Conservation (phyloP, 805 yeast species). For the Diddensiella santjacobensis region DNA sequence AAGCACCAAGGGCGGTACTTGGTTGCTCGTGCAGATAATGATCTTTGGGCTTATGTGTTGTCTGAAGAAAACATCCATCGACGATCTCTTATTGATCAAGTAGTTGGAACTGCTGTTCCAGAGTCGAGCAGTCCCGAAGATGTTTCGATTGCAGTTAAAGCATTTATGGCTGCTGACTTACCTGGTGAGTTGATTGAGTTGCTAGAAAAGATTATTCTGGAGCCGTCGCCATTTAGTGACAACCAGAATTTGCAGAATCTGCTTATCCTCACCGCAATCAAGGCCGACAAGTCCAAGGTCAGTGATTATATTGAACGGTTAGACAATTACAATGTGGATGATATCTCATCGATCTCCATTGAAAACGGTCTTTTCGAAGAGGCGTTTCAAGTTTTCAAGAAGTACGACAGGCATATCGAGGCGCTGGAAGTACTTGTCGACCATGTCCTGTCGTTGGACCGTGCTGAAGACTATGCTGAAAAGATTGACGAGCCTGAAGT, state of each 20-base stretch:
- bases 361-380: constrained; percentile 88
- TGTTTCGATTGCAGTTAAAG: constrained; percentile 86
- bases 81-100: constrained; percentile 88
- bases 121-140: constrained; percentile 92
- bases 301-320: constrained; percentile 78
- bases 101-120: constrained; percentile 93
- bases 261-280: constrained; percentile 88
- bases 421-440: constrained; percentile 92
- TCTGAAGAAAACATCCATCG: constrained; percentile 75
- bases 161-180: constrained; percentile 92
- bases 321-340: constrained; percentile 87
- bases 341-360: constrained; percentile 87
- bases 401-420: constrained; percentile 67
- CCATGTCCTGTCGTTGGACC: constrained; percentile 87
- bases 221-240: constrained; percentile 95
- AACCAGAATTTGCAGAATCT: constrained; percentile 93
- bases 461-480: constrained; percentile 92
- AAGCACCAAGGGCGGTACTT: constrained; percentile 98
- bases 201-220: constrained; percentile 91
- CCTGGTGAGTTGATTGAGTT: constrained; percentile 92
- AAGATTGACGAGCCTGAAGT: constrained; percentile 78
- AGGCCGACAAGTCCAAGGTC: constrained; percentile 88
- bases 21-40: constrained; percentile 79
- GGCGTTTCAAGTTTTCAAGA: constrained; percentile 88
- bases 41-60: constrained; percentile 78